Evolutionary conservation across 2,329 filamentous ascomycete genomes (phyloP).

Genomic region (Mycocentrospora acerina): DNA sequence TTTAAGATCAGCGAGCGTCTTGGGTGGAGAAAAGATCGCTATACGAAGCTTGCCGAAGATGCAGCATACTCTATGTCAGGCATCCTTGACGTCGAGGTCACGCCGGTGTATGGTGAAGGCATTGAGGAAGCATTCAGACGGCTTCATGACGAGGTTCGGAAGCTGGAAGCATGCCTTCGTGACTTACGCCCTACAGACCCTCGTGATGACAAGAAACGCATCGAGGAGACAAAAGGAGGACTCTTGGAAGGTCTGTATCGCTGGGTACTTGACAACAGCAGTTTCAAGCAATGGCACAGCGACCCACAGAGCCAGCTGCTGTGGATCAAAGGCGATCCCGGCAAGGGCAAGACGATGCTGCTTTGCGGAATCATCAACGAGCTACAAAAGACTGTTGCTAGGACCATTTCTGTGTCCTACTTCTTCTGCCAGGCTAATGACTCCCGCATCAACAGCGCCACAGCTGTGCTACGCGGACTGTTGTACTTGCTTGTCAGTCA

Average conservation of each 20-base stretch:
- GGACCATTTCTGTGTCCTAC: no score
- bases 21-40: conserved; percentile 5
- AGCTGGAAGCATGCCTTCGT: conserved; percentile 9
- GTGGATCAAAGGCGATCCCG: no score
- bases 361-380: conserved; percentile 29
- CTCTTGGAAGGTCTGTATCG: conserved; percentile 7
- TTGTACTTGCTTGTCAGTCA: conserved; percentile 44
- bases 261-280: conserved; percentile 25
- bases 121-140: conserved; percentile 10
- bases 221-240: no score
- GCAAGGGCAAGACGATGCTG: conserved; percentile 47
- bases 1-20: conserved; percentile 11
- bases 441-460: conserved; percentile 38
- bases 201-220: conserved; percentile 6
- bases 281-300: conserved; percentile 25
- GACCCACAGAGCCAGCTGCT: conserved; percentile 27
- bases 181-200: conserved; percentile 10
- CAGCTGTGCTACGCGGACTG: conserved; percentile 47
- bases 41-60: conserved; percentile 12
- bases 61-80: conserved; percentile 10
- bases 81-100: conserved; percentile 10
- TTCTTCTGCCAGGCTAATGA: conserved; percentile 48
- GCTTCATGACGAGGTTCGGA: conserved; percentile 12
- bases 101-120: conserved; percentile 10
- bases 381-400: conserved; percentile 18